Base-by-base conservation (phyloP, 2,329 filamentous ascomycete genomes). In the Verticillium tricorpus region DNA sequence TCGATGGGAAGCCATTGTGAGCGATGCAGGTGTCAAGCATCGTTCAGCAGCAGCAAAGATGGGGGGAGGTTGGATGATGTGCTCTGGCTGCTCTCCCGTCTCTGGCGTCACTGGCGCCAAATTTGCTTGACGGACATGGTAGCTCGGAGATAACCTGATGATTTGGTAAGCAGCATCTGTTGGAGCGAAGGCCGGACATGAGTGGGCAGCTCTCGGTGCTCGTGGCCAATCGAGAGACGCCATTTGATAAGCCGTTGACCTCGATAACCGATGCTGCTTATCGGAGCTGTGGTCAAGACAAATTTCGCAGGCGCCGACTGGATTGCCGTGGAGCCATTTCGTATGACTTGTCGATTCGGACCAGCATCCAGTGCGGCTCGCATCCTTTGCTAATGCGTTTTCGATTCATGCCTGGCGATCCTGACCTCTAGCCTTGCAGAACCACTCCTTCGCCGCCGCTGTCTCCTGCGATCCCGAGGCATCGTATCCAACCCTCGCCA, bases 1-100 rank as follows among this genome's bases (percentile, higher is more conserved):
- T 70, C 73, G 71, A 59, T 76, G 73, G 66, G 76, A 72, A 68
- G 79, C 73, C 80, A 82, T 84, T 65, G 60, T 57, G 32, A 62
- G 63, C 62, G 63, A 61, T 61, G 32, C 54, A 55, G 37, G 37
- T 59, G 54, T 14, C 64, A 61, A 37, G 45, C 54, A 56, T 56
- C 25, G 28, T 34, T 9, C 54, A 34, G 15, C 54, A n/a, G 11
- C 9, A 50, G 19, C 37, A 40, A 40, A 17, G 37, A 40, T 15
- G 45, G 45, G 45, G 40, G 40, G 19, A 40, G 4, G 37, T 40
- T 40, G 37, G 45, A 14, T 50, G 45, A 50, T 50, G 45, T 50
- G 45, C 5, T 50, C 17, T 45, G 7, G 7, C 45, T 45, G 39
- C 15, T 50, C 4, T 45, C 39, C 14, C 17, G 39, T 45, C 39